Conservation (phyloP, 352 stramenopile species). For the Phytophthora podocarpi region DNA sequence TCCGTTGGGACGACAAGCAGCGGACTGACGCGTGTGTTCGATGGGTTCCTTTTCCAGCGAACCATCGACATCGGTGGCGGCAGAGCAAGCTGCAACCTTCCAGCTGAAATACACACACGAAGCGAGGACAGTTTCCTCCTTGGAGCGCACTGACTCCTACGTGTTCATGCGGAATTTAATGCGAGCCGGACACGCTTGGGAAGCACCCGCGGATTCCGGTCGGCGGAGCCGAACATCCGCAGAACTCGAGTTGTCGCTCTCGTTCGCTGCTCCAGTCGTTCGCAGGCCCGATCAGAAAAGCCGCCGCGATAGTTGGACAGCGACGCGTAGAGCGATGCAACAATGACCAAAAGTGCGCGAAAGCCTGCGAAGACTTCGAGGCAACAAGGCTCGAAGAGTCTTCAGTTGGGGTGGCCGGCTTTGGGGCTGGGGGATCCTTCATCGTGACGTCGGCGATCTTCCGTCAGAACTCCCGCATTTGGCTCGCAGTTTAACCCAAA, state of each 20-base stretch:
- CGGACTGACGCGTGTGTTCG: no score
- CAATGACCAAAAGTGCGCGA: not conserved
- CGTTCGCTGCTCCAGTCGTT: constrained; percentile 29
- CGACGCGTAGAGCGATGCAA: constrained; percentile 10
- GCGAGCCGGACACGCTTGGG: constrained; percentile 1
- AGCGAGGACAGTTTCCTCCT: no score
- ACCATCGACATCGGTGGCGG: constrained; percentile 2
- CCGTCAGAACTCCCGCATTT: no score
- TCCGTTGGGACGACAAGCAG: constrained; percentile 1
- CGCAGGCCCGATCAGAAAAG: constrained; percentile 27
- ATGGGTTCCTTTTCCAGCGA: constrained; percentile 27
- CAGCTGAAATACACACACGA: no score
- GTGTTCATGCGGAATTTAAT: constrained; percentile 8
- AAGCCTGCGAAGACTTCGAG: not conserved
- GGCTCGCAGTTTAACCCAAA: no score
- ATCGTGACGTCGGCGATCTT: constrained; percentile 15
- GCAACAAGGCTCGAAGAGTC: no score
- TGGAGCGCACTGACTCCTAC: not conserved
- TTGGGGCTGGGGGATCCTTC: constrained; percentile 10
- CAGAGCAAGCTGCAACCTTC: not conserved
- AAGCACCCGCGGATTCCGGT: constrained; percentile 12
- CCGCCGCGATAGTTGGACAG: constrained; percentile 16
- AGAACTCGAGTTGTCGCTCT: constrained; percentile 23
- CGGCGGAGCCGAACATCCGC: constrained; percentile 24
- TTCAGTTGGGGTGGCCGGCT: no score